A percentile compares a stretch with the other conserved stretches of the same genome.
phyloP scores from a whole-genome alignment of 495 filamentous ascomycete species.

The Rusavskia elegans region DNA sequence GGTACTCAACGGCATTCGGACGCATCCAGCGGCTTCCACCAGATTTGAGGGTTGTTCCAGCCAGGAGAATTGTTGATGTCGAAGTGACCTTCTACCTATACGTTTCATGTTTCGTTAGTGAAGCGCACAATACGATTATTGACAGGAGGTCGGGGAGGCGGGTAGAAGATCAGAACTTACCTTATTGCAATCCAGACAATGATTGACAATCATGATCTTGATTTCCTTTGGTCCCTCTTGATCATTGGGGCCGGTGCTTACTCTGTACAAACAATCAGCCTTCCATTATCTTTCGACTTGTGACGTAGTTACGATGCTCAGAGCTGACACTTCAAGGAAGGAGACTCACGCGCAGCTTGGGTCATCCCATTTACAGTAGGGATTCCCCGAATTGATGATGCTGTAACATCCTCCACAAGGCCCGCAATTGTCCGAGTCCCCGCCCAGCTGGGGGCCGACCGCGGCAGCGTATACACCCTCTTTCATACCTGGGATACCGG shows the following conservation, averaged over 20 bases:
- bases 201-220: conserved; percentile 8
- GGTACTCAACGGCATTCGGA: background rate
- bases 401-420: conserved; percentile 9
- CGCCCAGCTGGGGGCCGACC: conserved; percentile 1
- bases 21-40: conserved; percentile 3
- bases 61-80: conserved; percentile 5
- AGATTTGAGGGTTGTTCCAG: conserved; percentile 8
- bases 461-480: conserved; percentile 6
- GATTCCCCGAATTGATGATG: conserved; percentile 4
- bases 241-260: background rate
- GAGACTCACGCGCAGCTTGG: background rate
- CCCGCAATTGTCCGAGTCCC: conserved; percentile 2
- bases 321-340: background rate
- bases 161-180: no score
- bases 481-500: background rate
- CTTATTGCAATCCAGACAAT: conserved; percentile 5
- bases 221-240: conserved; percentile 5
- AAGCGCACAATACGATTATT: no score
- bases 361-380: conserved; percentile 5
- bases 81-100: conserved; percentile 2
- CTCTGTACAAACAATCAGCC: background rate
- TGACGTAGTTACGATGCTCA: background rate
- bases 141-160: no score
- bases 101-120: no score
- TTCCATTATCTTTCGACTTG: background rate